Base-by-base conservation (phyloP, 306 rosid genomes). In the Trichosanthes cucumerina region DNA sequence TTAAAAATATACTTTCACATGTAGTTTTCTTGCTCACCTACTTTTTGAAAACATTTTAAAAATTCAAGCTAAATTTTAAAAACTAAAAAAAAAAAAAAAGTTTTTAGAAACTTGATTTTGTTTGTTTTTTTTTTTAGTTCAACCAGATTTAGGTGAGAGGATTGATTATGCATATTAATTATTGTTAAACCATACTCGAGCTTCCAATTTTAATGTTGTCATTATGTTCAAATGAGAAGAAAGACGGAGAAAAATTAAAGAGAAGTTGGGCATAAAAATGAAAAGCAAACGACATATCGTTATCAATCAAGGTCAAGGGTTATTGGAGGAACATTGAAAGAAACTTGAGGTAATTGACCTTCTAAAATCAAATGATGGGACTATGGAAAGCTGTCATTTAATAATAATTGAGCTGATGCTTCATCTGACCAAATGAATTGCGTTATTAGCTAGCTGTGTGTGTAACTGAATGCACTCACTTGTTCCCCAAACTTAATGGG, bases 361-460 rank as follows among this genome's bases (percentile, higher is more conserved):
- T 47, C 23, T 16, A 49, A 41, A 44, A 73, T 73, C 44, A 73
- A 44, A 1, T 18, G 78, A 50, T 73, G 56, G 58, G 58, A 72
- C 77, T 49, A 6, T 36, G 9, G 9, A 39, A 73, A 28, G 78
- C 60, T 73, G 78, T 73, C 78, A 73, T 28, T 49, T 28, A 47
- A 73, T 50, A 50, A 73, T 73, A 73, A 73, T 73, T 28, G 78
- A 73, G 78, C 3, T 31, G 78, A 46, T 26, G 78, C 78, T 49
- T 73, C 78, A 50, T 73, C 62, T 73, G 28, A 73, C 78, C 78
- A 73, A 49, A 31, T 52, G 50, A 66, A 38, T 66, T 38, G 78
- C 62, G 23, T 49, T 69, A 11, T 41, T 41, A 21, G 39, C 59
- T 73, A 47, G 31, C 28, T 73, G 78, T 73, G 78, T 73, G 78